Conservation (phyloP, 2,329 filamentous ascomycete genomes). For the Fusarium sp. region DNA sequence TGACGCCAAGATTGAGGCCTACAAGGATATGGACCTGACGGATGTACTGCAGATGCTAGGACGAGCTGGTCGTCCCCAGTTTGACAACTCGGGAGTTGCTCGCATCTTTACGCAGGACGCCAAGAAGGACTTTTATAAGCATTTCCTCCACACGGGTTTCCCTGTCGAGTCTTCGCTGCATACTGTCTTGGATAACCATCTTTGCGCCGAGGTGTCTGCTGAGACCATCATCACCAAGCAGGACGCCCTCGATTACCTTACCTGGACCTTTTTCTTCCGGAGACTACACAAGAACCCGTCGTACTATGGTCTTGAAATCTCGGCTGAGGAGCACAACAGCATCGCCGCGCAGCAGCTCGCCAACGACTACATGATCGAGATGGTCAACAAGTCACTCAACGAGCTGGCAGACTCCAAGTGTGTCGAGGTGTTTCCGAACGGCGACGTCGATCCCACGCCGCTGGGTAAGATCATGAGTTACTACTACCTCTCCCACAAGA, state of each 20-base stretch:
- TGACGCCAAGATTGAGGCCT: constrained; percentile 96
- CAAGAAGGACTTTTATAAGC: constrained; percentile 99
- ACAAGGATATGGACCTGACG: constrained; percentile 98
- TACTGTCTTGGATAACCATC: constrained; percentile 96
- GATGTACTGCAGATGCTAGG: constrained; percentile 99
- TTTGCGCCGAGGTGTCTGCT: constrained; percentile 93
- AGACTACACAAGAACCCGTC: constrained; percentile 97
- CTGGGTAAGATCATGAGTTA: constrained; percentile 99
- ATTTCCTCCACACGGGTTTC: constrained; percentile 97
- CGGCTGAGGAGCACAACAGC: constrained; percentile 90
- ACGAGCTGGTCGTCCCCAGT: constrained; percentile 93
- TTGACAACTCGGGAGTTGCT: constrained; percentile 94
- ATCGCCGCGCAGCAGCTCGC: constrained; percentile 86
- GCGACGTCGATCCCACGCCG: constrained; percentile 89
- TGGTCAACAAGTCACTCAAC: constrained; percentile 87
- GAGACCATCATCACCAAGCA: constrained; percentile 95
- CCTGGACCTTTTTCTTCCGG: constrained; percentile 99
- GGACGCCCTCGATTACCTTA: constrained; percentile 96
- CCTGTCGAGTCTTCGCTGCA: constrained; percentile 97
- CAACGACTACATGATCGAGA: constrained; percentile 93
- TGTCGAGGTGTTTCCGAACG: constrained; percentile 84
- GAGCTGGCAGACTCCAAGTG: constrained; percentile 89
- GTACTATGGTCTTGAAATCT: constrained; percentile 96
- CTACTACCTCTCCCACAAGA: constrained; percentile 97
- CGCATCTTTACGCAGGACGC: constrained; percentile 97